phyloP scores from a whole-genome alignment of 2,329 filamentous ascomycete genomes.

The Penicillium sp. region DNA sequence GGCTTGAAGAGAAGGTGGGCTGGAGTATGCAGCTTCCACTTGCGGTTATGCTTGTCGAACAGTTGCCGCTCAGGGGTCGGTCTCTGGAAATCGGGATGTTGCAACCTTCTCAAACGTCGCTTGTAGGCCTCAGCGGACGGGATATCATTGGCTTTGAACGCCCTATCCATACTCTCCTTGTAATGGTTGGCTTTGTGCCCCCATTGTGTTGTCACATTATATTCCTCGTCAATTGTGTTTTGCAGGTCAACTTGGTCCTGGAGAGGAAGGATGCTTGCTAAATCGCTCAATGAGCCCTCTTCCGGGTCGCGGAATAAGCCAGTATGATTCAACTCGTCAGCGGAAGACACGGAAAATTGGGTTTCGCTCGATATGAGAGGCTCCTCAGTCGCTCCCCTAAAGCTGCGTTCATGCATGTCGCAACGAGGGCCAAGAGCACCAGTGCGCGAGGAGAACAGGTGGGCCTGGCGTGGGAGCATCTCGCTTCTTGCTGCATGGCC shows the following conservation, averaged over 20 bases:
- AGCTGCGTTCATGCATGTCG: neutral
- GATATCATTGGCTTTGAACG: neutral
- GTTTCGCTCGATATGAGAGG: neutral
- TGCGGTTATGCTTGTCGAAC: conserved; percentile 2
- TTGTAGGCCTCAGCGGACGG: neutral
- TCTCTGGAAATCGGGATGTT: neutral
- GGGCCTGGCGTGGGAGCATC: neutral
- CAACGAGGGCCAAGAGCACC: conserved; percentile 11
- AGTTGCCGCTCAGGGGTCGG: neutral
- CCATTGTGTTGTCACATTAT: neutral
- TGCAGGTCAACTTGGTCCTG: conserved; percentile 13
- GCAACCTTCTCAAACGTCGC: neutral
- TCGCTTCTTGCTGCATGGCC: conserved; percentile 22
- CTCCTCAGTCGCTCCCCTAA: neutral
- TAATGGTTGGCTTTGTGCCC: neutral
- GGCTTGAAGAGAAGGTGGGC: neutral
- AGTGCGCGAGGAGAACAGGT: neutral
- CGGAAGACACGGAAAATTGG: neutral
- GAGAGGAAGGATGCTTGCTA: conserved; percentile 6
- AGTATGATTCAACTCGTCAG: neutral
- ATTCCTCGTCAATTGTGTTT: neutral
- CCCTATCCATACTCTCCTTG: neutral
- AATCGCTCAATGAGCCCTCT: neutral
- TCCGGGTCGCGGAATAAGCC: neutral
- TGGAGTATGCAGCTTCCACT: neutral